phyloP scores from a whole-genome alignment of 2,329 filamentous ascomycete species.

The Rutstroemia sp. region DNA sequence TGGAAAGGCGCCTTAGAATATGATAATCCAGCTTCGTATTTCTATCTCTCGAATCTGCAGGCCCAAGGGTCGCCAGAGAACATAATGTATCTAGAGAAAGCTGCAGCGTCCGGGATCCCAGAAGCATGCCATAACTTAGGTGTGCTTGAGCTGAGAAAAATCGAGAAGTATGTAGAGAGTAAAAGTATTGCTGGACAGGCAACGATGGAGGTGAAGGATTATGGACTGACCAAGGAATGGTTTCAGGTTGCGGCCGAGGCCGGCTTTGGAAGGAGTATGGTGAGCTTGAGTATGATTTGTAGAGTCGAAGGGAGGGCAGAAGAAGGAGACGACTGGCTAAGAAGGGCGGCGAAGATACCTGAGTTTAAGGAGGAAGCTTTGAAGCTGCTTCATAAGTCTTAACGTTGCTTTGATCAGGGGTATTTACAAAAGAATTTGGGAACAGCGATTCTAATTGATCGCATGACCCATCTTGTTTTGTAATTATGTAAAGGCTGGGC shows the following conservation, averaged over 20 bases:
- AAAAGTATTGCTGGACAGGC: too few species aligned
- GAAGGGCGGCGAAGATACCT: constrained; percentile 13
- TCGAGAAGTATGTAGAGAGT: constrained; percentile 2
- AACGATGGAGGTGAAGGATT: constrained; percentile 14
- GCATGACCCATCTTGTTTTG: too few species aligned
- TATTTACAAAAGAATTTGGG: too few species aligned
- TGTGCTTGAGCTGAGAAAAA: constrained; percentile 19
- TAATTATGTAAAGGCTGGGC: too few species aligned
- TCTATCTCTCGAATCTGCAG: constrained; percentile 23
- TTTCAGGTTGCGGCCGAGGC: constrained; percentile 22
- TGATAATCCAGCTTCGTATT: constrained; percentile 26
- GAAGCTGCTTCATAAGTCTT: neutral
- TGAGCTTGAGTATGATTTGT: constrained; percentile 24
- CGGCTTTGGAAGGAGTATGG: constrained; percentile 23
- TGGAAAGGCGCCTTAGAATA: constrained; percentile 25
- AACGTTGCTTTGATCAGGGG: neutral
- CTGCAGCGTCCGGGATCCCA: constrained; percentile 24
- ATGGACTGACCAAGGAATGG: constrained; percentile 27
- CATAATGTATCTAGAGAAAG: constrained; percentile 25
- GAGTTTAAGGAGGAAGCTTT: constrained; percentile 11
- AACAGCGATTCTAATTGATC: too few species aligned
- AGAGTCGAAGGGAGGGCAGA: constrained; percentile 16
- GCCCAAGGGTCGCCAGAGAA: constrained; percentile 14
- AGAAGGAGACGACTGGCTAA: constrained; percentile 19
- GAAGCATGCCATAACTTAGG: constrained; percentile 28